Percentiles rank a stretch among this genome's conserved stretches.
Conservation (phyloP, 352 stramenopile genomes). For the Peronospora destructor region DNA sequence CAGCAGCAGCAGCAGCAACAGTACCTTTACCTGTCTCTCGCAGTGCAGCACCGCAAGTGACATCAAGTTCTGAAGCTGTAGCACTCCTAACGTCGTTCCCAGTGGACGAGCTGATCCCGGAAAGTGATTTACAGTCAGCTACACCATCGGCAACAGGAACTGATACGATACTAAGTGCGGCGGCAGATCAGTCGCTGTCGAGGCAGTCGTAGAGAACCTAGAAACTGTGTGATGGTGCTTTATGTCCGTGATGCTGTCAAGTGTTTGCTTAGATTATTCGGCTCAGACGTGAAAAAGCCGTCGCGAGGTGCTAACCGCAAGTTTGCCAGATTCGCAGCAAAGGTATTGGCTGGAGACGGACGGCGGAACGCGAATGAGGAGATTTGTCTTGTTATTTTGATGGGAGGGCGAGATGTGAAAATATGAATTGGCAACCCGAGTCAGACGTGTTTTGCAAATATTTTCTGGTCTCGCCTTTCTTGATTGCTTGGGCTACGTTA, state of each 20-base stretch:
- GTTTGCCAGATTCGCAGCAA: conserved; percentile 11
- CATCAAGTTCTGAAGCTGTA: conserved; percentile 8
- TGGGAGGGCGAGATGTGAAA: conserved; percentile 34
- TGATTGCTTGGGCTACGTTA: no score
- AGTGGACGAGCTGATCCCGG: conserved; percentile 26
- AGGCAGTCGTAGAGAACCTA: conserved; percentile 22
- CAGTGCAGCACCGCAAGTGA: conserved; percentile 8
- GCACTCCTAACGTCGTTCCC: conserved; percentile 6
- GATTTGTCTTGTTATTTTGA: conserved; percentile 34
- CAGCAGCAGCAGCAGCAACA: background rate
- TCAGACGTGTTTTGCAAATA: conserved; percentile 20
- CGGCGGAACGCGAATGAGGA: conserved; percentile 17
- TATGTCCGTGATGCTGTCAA: conserved; percentile 16
- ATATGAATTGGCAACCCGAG: conserved; percentile 31
- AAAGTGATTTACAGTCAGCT: conserved; percentile 31
- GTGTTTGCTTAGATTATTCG: conserved; percentile 26
- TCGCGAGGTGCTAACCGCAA: conserved; percentile 11
- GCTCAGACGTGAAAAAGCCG: conserved; percentile 15
- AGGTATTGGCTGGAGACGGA: conserved; percentile 13
- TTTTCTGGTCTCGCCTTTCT: background rate
- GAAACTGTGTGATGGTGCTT: conserved; percentile 14
- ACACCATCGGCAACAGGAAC: conserved; percentile 8
- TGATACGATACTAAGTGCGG: conserved; percentile 9
- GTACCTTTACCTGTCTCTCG: conserved; percentile 3
- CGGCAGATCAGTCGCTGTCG: conserved; percentile 9